phyloP scores from a whole-genome alignment of 305 asterid genomes.

The Fraxinus sp. region DNA sequence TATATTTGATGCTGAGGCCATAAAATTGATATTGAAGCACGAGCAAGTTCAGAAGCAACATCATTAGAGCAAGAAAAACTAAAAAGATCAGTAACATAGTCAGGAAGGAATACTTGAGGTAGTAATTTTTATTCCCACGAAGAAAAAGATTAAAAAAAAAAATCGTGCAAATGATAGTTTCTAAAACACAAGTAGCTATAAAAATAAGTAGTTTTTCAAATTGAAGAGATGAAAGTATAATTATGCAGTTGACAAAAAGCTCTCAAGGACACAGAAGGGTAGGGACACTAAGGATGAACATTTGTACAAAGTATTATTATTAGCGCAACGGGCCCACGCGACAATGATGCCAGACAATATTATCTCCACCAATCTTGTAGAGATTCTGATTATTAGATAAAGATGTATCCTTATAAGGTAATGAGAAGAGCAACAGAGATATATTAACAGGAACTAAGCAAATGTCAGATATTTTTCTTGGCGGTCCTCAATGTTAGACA shows the following conservation, averaged over 20 bases:
- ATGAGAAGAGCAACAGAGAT: neutral
- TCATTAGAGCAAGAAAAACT: neutral
- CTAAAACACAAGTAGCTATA: neutral
- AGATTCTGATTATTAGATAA: neutral
- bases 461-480: neutral
- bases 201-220: neutral
- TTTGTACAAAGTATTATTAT: neutral
- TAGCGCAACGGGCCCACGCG: neutral
- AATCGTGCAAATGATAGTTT: neutral
- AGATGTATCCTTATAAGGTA: neutral
- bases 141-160: too few species aligned
- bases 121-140: neutral
- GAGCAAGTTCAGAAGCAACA: neutral
- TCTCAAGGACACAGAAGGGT: neutral
- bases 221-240: neutral
- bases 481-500: constrained; percentile 4
- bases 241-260: neutral
- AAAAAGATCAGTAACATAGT: neutral
- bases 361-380: neutral
- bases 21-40: neutral
- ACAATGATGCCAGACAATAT: neutral
- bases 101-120: neutral
- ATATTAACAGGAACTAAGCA: constrained; percentile 12
- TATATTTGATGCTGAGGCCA: neutral
- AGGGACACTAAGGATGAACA: neutral